Evolutionary conservation across 2,329 filamentous ascomycete species (phyloP), one percentile per base, ranked within the genome.

Genomic region (Colletotrichum noveboracense): DNA sequence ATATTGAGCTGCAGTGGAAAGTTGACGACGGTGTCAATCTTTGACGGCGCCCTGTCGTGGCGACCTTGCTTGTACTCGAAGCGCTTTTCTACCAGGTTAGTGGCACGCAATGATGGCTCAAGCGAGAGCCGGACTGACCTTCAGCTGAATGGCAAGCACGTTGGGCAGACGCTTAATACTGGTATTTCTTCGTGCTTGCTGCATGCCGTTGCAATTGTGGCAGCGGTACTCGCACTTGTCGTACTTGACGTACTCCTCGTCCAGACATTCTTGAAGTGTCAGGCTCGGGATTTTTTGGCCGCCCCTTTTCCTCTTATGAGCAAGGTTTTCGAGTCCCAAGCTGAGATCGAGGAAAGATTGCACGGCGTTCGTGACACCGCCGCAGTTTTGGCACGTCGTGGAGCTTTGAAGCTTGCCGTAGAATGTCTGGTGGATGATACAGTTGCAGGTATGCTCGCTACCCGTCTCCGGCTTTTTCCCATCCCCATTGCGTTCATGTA

Each of bases 201-300:
- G 94, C 32, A 91, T 93, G 52, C 90, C 92, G 75, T 92, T 91
- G 85, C 96, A 98, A 77, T 91, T 94, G 79, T 93, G 91, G 85
- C 96, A 98, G 55, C 93, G 94, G 83, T 98, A 98, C 79, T 96
- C 95, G 81, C 95, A 96, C 82, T 95, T 95, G 85, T 98, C 96
- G 3, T 92, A 91, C 71, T 93, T 94, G 70, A 96, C 95, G 83
- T 97, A 98, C 80, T 96, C 94, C 78, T 97, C 91, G 76, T 93
- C 95, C 14, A 98, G 87, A 81, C 96, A 98, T 70, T 94, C 92
- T 77, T 92, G 89, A 24, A 96, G 85, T 3, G 91, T 93, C 38
- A 93, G 85, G 3, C 87, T 85, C 3, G 85, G 76, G 78, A 86
- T 80, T 79, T 86, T 84, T 79, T 84, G 92, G 79, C 86, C 88